Base-by-base conservation (phyloP, 495 filamentous ascomycete species). In the Talaromyces ruber region DNA sequence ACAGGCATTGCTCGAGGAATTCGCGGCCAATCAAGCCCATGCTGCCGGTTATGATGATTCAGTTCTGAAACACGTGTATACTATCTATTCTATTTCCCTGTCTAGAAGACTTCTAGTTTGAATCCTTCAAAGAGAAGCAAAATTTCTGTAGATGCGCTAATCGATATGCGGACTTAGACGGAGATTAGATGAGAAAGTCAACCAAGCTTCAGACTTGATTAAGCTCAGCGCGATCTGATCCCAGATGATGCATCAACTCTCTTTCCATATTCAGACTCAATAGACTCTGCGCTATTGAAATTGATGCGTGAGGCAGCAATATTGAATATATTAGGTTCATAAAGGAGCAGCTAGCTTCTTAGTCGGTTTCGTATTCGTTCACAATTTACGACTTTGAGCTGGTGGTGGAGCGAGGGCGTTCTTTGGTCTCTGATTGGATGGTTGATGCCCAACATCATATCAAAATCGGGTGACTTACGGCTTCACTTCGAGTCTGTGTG, bases 31-130 rank as follows among this genome's bases (percentile, higher is more conserved):
- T 74, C 64, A 79, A 79, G 61, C 84, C 83, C 5, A 78, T 83
- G 4, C 70, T 70, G 14, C 84, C 83, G 12, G 76, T 73, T 21
- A 86, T 69, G 57, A 85, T 78, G 61, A 82, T 80, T 80, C 81
- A 82, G n/a, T 39, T 39, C 3, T 39, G 3, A 3, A 39, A 16
- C 0, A 16, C 5, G 12, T 39, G 34, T 16, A 16, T 39, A n/a
- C n/a, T n/a, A n/a, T n/a, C n/a, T n/a, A 4, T 39, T 39, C 14
- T 39, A 39, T 34, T 34, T 34, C 32, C 14, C 6, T 30, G 29
- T 30, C n/a, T n/a, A n/a, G n/a, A n/a, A n/a, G n/a, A n/a, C n/a
- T n/a, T n/a, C n/a, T n/a, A n/a, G n/a, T n/a, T n/a, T n/a, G n/a
- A n/a, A n/a, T n/a, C n/a, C n/a, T n/a, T n/a, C n/a, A n/a, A n/a